Base-by-base conservation (phyloP, 2,329 filamentous ascomycete genomes). In the Diaporthe caulivora region DNA sequence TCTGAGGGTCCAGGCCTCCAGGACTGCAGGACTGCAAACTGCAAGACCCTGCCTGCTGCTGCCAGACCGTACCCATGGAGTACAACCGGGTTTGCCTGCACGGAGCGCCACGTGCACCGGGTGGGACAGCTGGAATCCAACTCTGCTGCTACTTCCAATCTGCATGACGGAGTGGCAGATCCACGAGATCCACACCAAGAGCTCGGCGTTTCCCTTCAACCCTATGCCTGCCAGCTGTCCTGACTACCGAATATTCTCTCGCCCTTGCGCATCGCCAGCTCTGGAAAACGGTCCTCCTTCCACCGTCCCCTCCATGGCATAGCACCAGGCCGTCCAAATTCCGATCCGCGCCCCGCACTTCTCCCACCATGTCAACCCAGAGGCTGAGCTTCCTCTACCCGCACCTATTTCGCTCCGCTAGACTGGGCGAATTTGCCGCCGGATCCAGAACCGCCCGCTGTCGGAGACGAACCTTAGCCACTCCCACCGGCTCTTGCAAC, bases 301-400 rank as follows among this genome's bases (percentile, higher is more conserved):
- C n/a, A n/a, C n/a, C n/a, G n/a, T n/a, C n/a, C n/a, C 54, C 31
- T 69, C 58, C 53, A 75, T 75, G 73, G 73, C 73, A 54, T 73
- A 73, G 71, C 65, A 70, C 24, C 60, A 72, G 40, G 65, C 65
- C 21, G 37, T n/a, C 53, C 42, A 18, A 21, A 70, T 29, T 42
- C 51, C 65, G 21, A 69, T 47, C 44, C 29, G 31, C 58, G 34
- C 31, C 26, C 31, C 40, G 29, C 34, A n/a, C 13, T n/a, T 54
- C 64, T 24, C 60, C 53, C 51, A 81, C 78, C 75, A 94, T 94
- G 90, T 87, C 91, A 76, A 86, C 88, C 31, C 84, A 86, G 74
- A 87, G 92, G 78, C 85, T 94, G 74, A 89, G 90, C 21, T 94
- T 94, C 78, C 85, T 94, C 24, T 94, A 93, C 77, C 92, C 92